Evolutionary conservation across 2,329 filamentous ascomycete species (phyloP), one percentile per base, ranked within the genome.

Genomic region (Phialophora tarda): DNA sequence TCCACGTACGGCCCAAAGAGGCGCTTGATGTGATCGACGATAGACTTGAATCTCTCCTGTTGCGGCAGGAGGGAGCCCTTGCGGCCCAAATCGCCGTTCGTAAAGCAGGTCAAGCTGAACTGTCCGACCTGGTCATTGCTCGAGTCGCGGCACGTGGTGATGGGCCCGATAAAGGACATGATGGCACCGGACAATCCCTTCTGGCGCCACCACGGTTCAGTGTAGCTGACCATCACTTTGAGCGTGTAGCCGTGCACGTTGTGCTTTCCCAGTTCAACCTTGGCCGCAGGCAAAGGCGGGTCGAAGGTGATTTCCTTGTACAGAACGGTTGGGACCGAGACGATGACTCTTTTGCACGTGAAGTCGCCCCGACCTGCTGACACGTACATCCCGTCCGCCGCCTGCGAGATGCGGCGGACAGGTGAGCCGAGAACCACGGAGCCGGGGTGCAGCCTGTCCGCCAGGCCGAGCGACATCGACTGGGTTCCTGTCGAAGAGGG

Each of bases 201-300:
- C 44, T 66, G 62, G 26, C 59, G 58, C 85, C 84, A 86, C 73
- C 80, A 84, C 0, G 82, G 79, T 3, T 73, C 63, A 6, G 72
- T 69, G 71, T 80, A 84, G 8, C 75, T 69, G 41, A 82, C 72
- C 65, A 86, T 83, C 3, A 79, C 79, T 72, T 87, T 87, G 60
- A 78, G 80, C 68, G 84, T 84, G 66, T 82, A 81, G 2, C 84
- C 83, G 44, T 81, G 79, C 0, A 69, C 73, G 12, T 77, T 77
- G 0, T 78, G 75, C 2, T 78, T 69, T 5, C 75, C 69, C 34
- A 80, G 72, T 0, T 75, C 71, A 21, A 73, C 70, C 68, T 84
- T 85, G 0, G 70, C 69, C 0, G 69, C 41, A 0, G 82, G 82
- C 0, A 88, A 77, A 0, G 77, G 66, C 0, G 86, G 85, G 0